Base-by-base conservation (phyloP, 2,329 filamentous ascomycete genomes). In the Fusarium sp. region DNA sequence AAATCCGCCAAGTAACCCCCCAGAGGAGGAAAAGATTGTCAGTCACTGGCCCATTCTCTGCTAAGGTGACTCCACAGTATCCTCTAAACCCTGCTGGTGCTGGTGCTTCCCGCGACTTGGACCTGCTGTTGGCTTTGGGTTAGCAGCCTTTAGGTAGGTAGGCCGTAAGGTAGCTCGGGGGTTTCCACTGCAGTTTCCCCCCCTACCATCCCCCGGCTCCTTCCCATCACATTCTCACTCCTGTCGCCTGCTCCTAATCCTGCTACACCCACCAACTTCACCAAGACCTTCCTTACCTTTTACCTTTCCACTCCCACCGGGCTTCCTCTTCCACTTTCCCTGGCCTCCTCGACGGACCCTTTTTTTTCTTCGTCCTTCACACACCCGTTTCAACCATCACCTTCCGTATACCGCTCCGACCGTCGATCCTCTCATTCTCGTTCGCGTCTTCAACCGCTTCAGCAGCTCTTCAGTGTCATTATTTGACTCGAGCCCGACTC, bases 101-200 rank as follows among this genome's bases (percentile, higher is more conserved):
- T 61, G 53, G 52, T 65, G 61, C 51, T 65, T 58, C 61, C 62
- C 52, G 51, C 59, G 55, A 65, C 45, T 62, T 65, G 62, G 60
- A 59, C 53, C 61, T 61, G 49, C 17, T 61, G 61, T 36, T 69
- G 66, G 57, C 67, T 63, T 58, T 69, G 61, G 65, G 52, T 60
- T 65, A 65, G 62, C 15, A 26, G 22, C 14, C 42, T 34, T 38
- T 38, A 45, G 31, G 28, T 36, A 49, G 33, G 56, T 53, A 43
- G 56, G 39, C 45, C 19, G 19, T 19, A 19, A 19, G 36, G 28
- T 34, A 63, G 52, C 47, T 67, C 46, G 65, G 66, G 47, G 43
- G 43, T 52, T 66, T 62, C 70, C 70, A 70, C 70, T 73, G 68
- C 71, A 72, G 69, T 68, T 67, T 60, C 65, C 67, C 70, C 69